These are phyloP conservation scores for Orobanche coerulescens DNA, from an alignment of 257 asterid species.

Conservation along the genomic window DNA sequence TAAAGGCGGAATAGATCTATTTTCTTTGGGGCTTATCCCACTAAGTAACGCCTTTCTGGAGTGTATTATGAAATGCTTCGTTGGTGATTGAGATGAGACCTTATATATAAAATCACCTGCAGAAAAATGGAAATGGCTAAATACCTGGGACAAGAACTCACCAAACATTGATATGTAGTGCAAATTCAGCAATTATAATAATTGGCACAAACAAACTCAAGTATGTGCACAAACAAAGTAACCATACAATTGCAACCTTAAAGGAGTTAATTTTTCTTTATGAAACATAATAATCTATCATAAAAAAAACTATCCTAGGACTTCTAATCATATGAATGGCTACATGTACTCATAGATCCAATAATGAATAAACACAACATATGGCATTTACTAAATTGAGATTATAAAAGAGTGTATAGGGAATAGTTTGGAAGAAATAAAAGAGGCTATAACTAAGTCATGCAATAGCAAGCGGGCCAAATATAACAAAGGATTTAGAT, in stretches of 20 bases:
- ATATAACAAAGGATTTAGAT: neutral
- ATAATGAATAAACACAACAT: neutral
- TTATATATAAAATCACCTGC: conserved; percentile 87
- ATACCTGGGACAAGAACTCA: conserved; percentile 6
- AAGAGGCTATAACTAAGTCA: neutral
- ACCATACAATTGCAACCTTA: neutral
- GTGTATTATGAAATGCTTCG: conserved; percentile 86
- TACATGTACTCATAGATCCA: conserved; percentile 3
- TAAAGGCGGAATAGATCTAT: conserved; percentile 84
- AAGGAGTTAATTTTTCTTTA: neutral
- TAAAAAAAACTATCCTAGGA: neutral
- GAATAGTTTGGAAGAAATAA: neutral
- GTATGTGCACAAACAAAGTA: neutral
- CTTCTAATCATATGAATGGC: neutral
- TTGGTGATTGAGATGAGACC: conserved; percentile 91
- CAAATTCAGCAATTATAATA: conserved; percentile 9
- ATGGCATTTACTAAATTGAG: neutral
- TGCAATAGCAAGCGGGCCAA: neutral
- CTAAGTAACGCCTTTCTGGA: conserved; percentile 92
- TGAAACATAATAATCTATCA: neutral
- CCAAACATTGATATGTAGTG: conserved; percentile 9
- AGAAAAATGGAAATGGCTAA: conserved; percentile 24
- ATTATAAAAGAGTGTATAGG: neutral
- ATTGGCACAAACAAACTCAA: neutral
- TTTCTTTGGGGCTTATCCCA: conserved; percentile 89